phyloP scores from a whole-genome alignment of 805 yeast genomes.

The Barnettozyma vustinii region DNA sequence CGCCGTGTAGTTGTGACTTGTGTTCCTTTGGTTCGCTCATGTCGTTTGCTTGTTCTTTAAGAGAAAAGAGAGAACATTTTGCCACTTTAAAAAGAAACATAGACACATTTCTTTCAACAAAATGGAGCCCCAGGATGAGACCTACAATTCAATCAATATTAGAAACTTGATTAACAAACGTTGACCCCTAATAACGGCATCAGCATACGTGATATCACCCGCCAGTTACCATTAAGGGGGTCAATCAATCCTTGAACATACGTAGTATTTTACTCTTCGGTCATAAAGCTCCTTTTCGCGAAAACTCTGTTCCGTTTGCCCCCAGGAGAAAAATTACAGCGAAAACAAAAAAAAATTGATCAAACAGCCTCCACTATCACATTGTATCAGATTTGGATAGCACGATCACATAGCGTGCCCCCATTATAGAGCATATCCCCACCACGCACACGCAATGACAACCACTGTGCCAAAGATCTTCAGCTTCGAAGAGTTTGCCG shows the following conservation, averaged over 20 bases:
- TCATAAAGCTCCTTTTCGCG: background rate
- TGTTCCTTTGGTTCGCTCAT: background rate
- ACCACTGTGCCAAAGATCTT: slow-evolving; percentile 91
- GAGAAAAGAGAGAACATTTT: background rate
- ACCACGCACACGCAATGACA: slow-evolving; percentile 47
- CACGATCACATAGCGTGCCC: background rate
- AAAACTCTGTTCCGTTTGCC: background rate
- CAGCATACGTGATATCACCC: background rate
- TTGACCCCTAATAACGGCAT: background rate
- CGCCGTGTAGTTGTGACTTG: background rate
- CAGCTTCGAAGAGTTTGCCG: slow-evolving; percentile 84
- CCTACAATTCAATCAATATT: background rate
- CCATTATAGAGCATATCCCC: background rate
- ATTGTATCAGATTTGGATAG: too few species aligned
- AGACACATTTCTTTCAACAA: too few species aligned
- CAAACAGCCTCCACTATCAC: background rate
- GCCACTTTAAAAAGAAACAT: background rate
- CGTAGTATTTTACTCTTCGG: background rate
- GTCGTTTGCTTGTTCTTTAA: background rate
- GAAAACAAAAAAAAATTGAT: background rate
- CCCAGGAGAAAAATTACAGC: background rate
- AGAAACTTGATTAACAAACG: background rate
- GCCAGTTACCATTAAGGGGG: background rate
- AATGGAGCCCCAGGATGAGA: too few species aligned
- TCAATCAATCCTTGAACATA: background rate